phyloP scores from a whole-genome alignment of 169 alveolate species.

The Cryptosporidium tyzzeri region DNA sequence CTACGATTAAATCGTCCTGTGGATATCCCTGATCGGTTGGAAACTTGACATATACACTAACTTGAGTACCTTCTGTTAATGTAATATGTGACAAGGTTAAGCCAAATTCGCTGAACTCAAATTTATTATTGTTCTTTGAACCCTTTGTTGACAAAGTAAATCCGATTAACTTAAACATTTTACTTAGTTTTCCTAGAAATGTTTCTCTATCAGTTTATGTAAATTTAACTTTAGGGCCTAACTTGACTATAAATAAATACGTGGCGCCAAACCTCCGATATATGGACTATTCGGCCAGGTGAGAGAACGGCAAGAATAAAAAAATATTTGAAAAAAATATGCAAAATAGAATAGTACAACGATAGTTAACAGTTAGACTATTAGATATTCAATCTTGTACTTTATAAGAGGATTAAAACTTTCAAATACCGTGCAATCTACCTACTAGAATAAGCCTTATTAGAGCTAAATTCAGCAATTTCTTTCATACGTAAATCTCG shows the following conservation, averaged over 20 bases:
- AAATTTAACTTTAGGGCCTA: not conserved
- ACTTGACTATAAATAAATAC: not conserved
- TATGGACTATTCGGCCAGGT: not conserved
- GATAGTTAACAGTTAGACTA: not conserved
- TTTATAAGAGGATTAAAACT: not conserved
- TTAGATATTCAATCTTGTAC: not conserved
- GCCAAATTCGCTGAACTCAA: conserved; percentile 36
- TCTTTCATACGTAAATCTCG: not conserved
- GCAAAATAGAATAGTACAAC: not conserved
- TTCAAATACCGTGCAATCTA: not conserved
- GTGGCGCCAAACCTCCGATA: conserved; percentile 15
- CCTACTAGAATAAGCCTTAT: not conserved
- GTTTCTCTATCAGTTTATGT: not conserved
- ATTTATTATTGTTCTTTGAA: not conserved
- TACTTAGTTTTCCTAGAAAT: not conserved
- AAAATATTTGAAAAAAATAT: not conserved
- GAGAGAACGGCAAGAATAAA: not conserved
- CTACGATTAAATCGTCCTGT: conserved; percentile 12
- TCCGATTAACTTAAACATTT: conserved; percentile 52
- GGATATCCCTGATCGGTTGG: conserved; percentile 10
- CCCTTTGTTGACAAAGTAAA: conserved; percentile 43
- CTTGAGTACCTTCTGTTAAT: conserved; percentile 58
- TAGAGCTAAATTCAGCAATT: not conserved
- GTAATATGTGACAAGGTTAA: conserved; percentile 57
- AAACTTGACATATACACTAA: conserved; percentile 31